Base-by-base conservation (phyloP, 139 green algal species). In the Volvox africanus region DNA sequence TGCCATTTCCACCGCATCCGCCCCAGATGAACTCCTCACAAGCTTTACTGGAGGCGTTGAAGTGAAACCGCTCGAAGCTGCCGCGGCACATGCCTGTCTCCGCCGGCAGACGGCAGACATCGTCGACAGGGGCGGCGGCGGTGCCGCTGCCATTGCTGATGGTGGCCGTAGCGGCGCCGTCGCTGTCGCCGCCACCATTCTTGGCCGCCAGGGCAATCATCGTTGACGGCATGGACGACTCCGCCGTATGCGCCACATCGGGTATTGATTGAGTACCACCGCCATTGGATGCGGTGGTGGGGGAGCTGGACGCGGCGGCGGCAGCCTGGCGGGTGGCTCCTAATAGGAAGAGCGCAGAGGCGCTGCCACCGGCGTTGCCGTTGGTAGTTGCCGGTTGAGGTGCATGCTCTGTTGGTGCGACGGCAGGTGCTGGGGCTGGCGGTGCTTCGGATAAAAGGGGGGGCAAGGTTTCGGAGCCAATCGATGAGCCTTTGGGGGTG, bases 1-100 rank as follows among this genome's bases (percentile, higher is more conserved):
- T 92, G 28, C 19, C 73, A 61, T 92, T 92, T 36, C 89, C 89
- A 20, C n/a, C 69, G 89, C 89, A 92, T 20, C 89, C 89, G 61
- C 89, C 89, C 33, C 81, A 92, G 0, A 67, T 16, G 35, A 92
- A 92, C 30, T 71, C n/a, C 35, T 87, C 30, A 37, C 89, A 92
- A 30, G 50, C 61, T 1, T 35, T 36, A 21, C 67, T 35, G 24
- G 24, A 36, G 24, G 36, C 18, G 36, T 87, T 78, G 30, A 18
- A 89, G 71, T 28, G 36, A 33, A 32, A 92, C 26, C 89, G 82
- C 16, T 35, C 37, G 82, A 87, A 87, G 37, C 73, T 81, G 26
- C 11, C 89, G 1, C 89, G 73, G 82, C 89, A 92, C 26, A 65
- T 2, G 28, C 89, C 89, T 17, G 71, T 55, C 21, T 69, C 69